phyloP scores from a whole-genome alignment of 202 grass and related monocot genomes.

The Zoysia matrella region DNA sequence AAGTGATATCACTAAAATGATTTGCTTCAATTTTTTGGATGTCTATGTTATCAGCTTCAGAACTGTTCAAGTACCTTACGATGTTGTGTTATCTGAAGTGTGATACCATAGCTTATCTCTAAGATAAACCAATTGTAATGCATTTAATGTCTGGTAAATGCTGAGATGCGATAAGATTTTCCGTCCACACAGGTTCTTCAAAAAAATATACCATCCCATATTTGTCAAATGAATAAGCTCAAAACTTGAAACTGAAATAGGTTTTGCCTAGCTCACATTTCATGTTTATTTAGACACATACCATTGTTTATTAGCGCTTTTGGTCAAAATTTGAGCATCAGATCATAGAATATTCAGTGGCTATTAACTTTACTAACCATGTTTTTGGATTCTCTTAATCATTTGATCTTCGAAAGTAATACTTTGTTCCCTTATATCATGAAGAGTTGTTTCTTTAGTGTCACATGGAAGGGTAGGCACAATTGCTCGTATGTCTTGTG shows the following conservation, averaged over 20 bases:
- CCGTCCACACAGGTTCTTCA: background rate
- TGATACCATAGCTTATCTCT: background rate
- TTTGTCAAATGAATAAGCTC: background rate
- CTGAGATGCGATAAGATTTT: background rate
- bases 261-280: background rate
- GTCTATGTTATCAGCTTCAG: background rate
- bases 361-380: background rate
- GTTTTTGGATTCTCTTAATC: slow-evolving; percentile 3
- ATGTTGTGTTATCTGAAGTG: background rate
- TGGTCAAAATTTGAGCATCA: background rate
- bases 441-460: too few relatives aligned
- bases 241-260: background rate
- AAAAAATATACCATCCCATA: background rate
- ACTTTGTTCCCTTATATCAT: background rate
- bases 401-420: background rate
- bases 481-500: background rate
- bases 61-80: background rate
- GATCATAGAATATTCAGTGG: background rate
- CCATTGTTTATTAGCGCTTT: background rate
- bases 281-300: background rate
- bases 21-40: background rate
- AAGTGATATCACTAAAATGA: background rate
- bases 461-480: background rate
- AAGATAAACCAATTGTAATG: background rate
- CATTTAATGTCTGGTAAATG: background rate